phyloP scores from a whole-genome alignment of 345 rosid species.

The Camelina hispida region DNA sequence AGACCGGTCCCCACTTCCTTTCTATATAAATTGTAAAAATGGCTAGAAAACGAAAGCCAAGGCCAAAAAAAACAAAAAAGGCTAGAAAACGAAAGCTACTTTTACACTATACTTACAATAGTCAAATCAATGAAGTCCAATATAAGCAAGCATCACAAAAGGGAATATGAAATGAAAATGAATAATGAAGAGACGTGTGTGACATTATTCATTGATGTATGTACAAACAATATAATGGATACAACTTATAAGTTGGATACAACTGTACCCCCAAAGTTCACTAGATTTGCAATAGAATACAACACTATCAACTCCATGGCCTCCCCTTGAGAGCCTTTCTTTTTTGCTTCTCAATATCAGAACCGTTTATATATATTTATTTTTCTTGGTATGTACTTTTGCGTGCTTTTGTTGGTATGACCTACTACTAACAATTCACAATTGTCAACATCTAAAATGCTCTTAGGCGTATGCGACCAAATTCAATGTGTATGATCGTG shows the following conservation, averaged over 20 bases:
- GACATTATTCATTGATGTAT: conserved; percentile 18
- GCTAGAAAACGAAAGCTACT: conserved; percentile 27
- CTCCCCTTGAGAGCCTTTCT: neutral
- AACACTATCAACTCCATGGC: neutral
- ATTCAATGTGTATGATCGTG: conserved; percentile 3
- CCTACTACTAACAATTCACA: conserved; percentile 17
- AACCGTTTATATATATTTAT: neutral
- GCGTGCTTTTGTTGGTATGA: conserved; percentile 29
- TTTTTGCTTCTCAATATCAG: neutral
- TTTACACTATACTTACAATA: conserved; percentile 28
- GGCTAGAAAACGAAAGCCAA: conserved; percentile 20
- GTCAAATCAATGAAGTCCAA: conserved; percentile 39
- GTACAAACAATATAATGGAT: neutral
- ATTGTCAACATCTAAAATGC: conserved; percentile 19
- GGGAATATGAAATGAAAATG: conserved; percentile 15
- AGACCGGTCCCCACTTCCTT: conserved; percentile 33
- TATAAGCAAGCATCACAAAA: conserved; percentile 30
- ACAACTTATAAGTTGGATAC: conserved; percentile 16
- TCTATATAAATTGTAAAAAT: conserved; percentile 17
- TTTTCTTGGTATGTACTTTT: neutral
- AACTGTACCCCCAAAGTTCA: conserved; percentile 26
- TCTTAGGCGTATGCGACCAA: conserved; percentile 1
- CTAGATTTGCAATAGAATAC: neutral
- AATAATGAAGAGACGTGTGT: conserved; percentile 26
- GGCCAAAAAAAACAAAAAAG: too few species aligned